A percentile compares a stretch with the other conserved stretches of the same genome.
phyloP scores from a whole-genome alignment of 192 early-diverging fungal genomes.

The Backusella tarrabulga region DNA sequence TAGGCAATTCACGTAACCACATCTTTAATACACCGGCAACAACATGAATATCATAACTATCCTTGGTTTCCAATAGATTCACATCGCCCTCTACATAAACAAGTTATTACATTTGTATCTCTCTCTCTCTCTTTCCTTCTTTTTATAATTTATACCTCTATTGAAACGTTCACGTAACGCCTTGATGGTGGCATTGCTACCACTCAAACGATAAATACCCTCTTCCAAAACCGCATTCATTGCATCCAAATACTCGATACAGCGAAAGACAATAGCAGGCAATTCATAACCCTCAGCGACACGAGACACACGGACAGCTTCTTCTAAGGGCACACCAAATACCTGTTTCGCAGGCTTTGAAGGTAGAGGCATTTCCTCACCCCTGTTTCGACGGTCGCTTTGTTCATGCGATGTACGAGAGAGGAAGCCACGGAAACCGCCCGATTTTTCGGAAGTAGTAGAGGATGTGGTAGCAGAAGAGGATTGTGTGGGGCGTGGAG shows the following conservation, averaged over 20 bases:
- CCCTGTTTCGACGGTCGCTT: conserved; percentile 20
- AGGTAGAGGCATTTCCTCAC: background rate
- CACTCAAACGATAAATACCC: conserved; percentile 93
- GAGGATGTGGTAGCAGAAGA: conserved; percentile 1
- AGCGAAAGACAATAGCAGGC: conserved; percentile 90
- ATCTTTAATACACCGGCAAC: conserved; percentile 91
- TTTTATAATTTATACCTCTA: conserved; percentile 25
- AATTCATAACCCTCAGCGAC: conserved; percentile 78
- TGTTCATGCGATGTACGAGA: conserved; percentile 20
- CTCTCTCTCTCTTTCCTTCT: conserved; percentile 24
- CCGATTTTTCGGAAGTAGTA: background rate
- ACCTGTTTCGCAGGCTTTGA: conserved; percentile 41
- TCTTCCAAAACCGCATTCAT: conserved; percentile 89
- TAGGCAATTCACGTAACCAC: conserved; percentile 86
- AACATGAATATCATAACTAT: conserved; percentile 90
- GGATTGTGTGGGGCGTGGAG: conserved; percentile 18
- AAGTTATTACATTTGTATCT: conserved; percentile 11
- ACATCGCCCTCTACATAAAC: conserved; percentile 66
- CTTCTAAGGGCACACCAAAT: conserved; percentile 87
- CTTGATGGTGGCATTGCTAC: conserved; percentile 71
- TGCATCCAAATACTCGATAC: conserved; percentile 94
- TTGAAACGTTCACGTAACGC: conserved; percentile 82
- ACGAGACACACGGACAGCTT: conserved; percentile 66
- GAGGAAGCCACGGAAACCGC: conserved; percentile 24
- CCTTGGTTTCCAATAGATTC: conserved; percentile 56